Evolutionary conservation across 164 flowering plant genomes (phyloP), one percentile per base, ranked within the genome.

Genomic region (Tetrastigma voinierianum): DNA sequence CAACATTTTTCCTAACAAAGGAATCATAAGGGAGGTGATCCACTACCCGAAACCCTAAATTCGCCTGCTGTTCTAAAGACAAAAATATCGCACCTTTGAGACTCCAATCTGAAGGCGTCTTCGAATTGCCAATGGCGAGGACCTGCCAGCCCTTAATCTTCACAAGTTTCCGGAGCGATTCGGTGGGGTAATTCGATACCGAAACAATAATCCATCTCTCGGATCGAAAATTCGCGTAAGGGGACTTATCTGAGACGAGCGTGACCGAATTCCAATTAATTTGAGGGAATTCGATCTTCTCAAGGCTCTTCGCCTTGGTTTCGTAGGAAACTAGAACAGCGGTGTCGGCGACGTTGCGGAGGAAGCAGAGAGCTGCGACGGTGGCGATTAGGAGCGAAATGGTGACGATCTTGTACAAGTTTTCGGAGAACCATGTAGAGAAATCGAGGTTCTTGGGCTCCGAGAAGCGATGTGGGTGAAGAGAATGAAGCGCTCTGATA

Each of bases 111-210:
- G 80, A 52, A 3, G 95, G 98, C 3, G 98, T 88, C 55, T 60
- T 80, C 14, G 98, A 87, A 72, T 82, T 84, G 16, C 96, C 99
- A 10, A 95, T 66, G 0, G 97, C 96, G 24, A 95, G 83, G 9
- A 93, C 82, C 69, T 95, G 99, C 99, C 99, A 95, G 13, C 99
- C 97, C 58, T 81, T 90, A 54, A 93, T 77, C 77, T 68, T 90
- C 46, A 73, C 81, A 46, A 90, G 81, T 48, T 62, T 81, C 11
- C 74, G 76, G 32, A 95, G 73, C 55, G 90, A 69, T 62, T 90
- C 91, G 1, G 86, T 71, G 2, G 98, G 97, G 44, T 85, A 74
- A 63, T 57, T 62, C 1, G 94, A 84, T 5, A 92, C 98, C 0
- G 96, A 87, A 13, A 92, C 95, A 10, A 95, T 78, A 62, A 95